phyloP scores from a whole-genome alignment of 352 stramenopile genomes.

The Phytophthora chlamydospora region DNA sequence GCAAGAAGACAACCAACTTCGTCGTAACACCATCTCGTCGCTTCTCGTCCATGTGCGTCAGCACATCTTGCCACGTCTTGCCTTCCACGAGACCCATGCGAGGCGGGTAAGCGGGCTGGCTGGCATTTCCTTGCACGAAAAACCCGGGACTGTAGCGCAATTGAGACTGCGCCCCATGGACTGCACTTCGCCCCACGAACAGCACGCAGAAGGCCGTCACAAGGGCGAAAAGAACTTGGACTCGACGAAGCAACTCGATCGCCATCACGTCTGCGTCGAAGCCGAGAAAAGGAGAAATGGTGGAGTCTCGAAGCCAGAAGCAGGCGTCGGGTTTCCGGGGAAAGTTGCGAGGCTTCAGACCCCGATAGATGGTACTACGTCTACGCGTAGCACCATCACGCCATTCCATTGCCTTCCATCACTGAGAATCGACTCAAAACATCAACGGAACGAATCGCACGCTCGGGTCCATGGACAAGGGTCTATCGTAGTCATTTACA shows the following conservation, averaged over 20 bases:
- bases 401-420: slow-evolving; percentile 16
- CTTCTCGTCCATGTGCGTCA: slow-evolving; percentile 15
- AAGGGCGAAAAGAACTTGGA: neutral
- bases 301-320: neutral
- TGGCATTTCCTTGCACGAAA: slow-evolving; percentile 30
- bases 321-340: neutral
- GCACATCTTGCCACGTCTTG: slow-evolving; percentile 36
- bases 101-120: slow-evolving; percentile 10
- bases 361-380: slow-evolving; percentile 13
- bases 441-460: slow-evolving; percentile 1
- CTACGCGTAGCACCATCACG: slow-evolving; percentile 3
- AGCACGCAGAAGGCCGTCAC: slow-evolving; percentile 1
- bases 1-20: slow-evolving; percentile 38
- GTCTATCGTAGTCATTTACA: slow-evolving; percentile 35
- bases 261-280: neutral
- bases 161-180: slow-evolving; percentile 4
- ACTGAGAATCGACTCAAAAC: neutral
- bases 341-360: slow-evolving; percentile 3
- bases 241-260: neutral
- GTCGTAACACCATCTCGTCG: slow-evolving; percentile 4
- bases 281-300: slow-evolving; percentile 14
- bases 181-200: slow-evolving; percentile 12
- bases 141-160: slow-evolving; percentile 23
- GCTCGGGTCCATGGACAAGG: slow-evolving; percentile 14
- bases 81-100: slow-evolving; percentile 34